Conservation (phyloP, 75 land plant species). For the Sequoia sempervirens region DNA sequence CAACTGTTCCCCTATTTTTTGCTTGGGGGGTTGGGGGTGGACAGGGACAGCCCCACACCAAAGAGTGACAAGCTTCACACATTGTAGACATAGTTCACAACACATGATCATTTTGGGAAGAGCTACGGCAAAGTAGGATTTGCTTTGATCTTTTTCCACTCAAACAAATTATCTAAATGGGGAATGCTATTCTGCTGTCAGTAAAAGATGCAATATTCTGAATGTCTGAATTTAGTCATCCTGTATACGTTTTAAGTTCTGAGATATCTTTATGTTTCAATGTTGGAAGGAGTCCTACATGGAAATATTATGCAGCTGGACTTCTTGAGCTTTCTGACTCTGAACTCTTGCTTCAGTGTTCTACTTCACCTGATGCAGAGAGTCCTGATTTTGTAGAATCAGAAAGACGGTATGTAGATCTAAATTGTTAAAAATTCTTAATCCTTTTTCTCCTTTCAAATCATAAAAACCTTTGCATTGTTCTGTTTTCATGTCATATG, state of each 20-base stretch:
- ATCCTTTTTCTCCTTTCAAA: not conserved
- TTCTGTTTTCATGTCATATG: not conserved
- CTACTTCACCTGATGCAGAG: constrained; percentile 68
- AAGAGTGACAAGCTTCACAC: not conserved
- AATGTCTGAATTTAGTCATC: not conserved
- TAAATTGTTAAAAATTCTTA: not conserved
- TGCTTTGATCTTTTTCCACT: not conserved
- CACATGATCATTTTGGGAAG: not conserved
- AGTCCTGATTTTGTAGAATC: constrained; percentile 53
- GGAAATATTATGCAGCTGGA: constrained; percentile 15
- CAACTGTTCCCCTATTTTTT: not conserved
- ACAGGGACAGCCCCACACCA: not conserved
- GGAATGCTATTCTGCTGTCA: not conserved
- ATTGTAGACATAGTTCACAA: not conserved
- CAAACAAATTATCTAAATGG: not conserved
- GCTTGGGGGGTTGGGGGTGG: not conserved
- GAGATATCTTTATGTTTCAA: not conserved
- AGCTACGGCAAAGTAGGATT: not conserved
- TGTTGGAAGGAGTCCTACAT: not conserved
- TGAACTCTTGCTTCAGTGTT: constrained; percentile 36
- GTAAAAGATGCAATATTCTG: not conserved
- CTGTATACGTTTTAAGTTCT: not conserved
- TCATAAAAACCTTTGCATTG: not conserved
- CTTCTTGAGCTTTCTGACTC: constrained; percentile 44
- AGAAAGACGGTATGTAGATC: constrained; percentile 37